Evolutionary conservation across 129 eudicot genomes (phyloP).

Genomic region (Artemisia argyi): DNA sequence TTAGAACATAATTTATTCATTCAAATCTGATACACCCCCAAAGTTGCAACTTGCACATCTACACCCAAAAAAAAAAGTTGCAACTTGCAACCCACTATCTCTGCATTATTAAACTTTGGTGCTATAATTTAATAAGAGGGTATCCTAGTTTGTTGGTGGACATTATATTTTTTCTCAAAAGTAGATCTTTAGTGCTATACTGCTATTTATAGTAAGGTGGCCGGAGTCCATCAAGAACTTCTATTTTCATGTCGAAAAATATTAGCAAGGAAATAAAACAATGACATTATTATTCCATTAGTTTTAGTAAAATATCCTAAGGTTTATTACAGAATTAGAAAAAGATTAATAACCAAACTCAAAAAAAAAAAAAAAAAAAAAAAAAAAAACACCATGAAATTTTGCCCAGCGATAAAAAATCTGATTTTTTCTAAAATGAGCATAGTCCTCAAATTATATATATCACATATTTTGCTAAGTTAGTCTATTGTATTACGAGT

Average conservation of each 20-base stretch:
- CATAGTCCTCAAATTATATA: too few species aligned
- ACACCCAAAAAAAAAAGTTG: too few species aligned
- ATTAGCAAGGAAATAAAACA: not conserved
- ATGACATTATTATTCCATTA: not conserved
- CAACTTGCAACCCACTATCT: constrained; percentile 7
- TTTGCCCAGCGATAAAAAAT: too few species aligned
- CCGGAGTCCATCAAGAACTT: not conserved
- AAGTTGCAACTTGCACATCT: not conserved
- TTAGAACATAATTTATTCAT: not conserved
- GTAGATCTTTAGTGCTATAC: not conserved
- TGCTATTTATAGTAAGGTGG: not conserved
- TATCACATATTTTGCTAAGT: too few species aligned
- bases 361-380: not conserved
- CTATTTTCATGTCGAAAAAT: not conserved
- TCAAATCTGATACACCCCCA: not conserved
- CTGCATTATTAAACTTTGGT: too few species aligned
- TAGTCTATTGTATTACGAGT: too few species aligned
- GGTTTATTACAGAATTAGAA: not conserved
- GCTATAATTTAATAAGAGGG: too few species aligned
- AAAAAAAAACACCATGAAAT: too few species aligned
- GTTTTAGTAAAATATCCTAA: too few species aligned
- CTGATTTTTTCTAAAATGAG: too few species aligned
- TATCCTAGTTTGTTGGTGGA: too few species aligned
- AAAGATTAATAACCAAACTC: not conserved
- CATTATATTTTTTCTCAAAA: not conserved